Evolutionary conservation across 371 early-diverging fungal species (phyloP).

Genomic region (Lichtheimia ornata): DNA sequence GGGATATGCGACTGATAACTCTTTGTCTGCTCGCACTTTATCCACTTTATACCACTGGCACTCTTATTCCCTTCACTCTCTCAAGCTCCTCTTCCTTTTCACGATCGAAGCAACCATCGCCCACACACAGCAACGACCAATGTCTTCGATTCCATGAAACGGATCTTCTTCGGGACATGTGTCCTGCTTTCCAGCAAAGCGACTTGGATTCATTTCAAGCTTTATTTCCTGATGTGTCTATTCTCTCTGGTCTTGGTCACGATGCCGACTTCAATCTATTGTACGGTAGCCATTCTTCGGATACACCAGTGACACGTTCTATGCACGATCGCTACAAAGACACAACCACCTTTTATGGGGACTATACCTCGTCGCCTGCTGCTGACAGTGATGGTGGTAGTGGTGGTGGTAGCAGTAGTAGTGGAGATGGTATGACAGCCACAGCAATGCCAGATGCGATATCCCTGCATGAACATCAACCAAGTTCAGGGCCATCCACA

Average conservation of each 20-base stretch:
- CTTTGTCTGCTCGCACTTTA: constrained; percentile 3
- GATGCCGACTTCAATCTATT: constrained; percentile 11
- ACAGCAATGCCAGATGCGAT: constrained; percentile 8
- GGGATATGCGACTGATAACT: neutral
- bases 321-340: neutral
- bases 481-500: neutral
- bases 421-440: neutral
- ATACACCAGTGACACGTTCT: neutral
- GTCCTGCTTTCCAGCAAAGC: constrained; percentile 24
- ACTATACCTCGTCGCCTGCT: too few relatives aligned
- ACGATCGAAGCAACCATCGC: neutral
- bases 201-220: constrained; percentile 19
- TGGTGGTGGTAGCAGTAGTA: neutral
- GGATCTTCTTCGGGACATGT: constrained; percentile 24
- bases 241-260: constrained; percentile 16
- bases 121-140: constrained; percentile 6
- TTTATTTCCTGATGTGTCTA: constrained; percentile 21
- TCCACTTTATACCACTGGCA: constrained; percentile 5
- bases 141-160: constrained; percentile 23
- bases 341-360: neutral
- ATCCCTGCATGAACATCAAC: neutral
- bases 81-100: neutral
- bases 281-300: neutral
- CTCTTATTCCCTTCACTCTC: constrained; percentile 6
- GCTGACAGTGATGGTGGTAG: neutral